Conservation (phyloP, 2,329 filamentous ascomycete species). For the Scytalidium sp. region DNA sequence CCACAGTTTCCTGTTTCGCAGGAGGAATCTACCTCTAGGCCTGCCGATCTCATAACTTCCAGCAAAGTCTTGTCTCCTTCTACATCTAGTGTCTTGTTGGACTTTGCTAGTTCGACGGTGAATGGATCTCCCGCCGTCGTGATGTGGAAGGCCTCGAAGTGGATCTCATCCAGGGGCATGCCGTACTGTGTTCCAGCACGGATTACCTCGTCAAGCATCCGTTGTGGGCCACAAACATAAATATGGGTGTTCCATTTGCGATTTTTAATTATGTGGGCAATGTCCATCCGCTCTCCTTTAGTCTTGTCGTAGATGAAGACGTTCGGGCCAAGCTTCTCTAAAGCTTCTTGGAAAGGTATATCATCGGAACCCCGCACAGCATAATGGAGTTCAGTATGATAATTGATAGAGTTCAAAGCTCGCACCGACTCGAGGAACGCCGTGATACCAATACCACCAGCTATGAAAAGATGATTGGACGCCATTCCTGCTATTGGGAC, state of each 20-base stretch:
- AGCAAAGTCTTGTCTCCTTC: conserved; percentile 37
- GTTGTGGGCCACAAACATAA: conserved; percentile 58
- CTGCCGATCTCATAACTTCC: conserved; percentile 35
- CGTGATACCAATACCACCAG: conserved; percentile 64
- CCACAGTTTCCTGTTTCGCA: conserved; percentile 43
- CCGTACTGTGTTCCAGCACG: conserved; percentile 37
- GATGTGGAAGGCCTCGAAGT: conserved; percentile 58
- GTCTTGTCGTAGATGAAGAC: conserved; percentile 52
- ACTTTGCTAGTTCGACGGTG: conserved; percentile 46
- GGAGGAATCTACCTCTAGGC: conserved; percentile 36
- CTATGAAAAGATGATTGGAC: conserved; percentile 60
- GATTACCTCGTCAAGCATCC: conserved; percentile 52
- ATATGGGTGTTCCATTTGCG: conserved; percentile 53
- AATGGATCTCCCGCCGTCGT: conserved; percentile 57
- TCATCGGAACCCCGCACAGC: conserved; percentile 51
- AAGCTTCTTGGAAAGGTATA: conserved; percentile 49
- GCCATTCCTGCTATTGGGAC: conserved; percentile 44
- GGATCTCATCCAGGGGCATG: conserved; percentile 48
- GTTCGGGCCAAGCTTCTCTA: conserved; percentile 39
- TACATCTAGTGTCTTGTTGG: conserved; percentile 39
- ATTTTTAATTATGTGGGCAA: conserved; percentile 40
- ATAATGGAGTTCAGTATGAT: conserved; percentile 54
- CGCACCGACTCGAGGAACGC: conserved; percentile 55
- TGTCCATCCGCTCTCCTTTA: conserved; percentile 49
- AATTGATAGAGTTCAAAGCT: conserved; percentile 40